These are phyloP conservation scores for Hapsidospora chrysogenum DNA, from an alignment of 495 filamentous ascomycete genomes.

Conservation along the genomic window DNA sequence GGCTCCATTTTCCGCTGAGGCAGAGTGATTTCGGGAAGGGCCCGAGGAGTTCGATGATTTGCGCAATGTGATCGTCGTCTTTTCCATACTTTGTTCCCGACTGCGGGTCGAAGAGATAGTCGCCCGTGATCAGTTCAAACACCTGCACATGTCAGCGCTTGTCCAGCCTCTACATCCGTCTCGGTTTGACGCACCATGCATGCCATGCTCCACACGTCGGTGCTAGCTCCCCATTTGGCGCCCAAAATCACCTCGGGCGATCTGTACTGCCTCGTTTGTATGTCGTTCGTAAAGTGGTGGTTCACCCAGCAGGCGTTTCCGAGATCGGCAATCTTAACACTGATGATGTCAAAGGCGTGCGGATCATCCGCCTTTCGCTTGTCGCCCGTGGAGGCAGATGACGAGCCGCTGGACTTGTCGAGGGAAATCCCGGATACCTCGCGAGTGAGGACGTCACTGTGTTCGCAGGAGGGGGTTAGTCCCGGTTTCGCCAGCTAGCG, in stretches of 20 bases:
- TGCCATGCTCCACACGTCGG: slow-evolving; percentile 99
- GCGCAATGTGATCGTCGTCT: slow-evolving; percentile 98
- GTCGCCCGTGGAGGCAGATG: slow-evolving; percentile 20
- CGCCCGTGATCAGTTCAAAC: slow-evolving; percentile 94
- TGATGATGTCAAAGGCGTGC: slow-evolving; percentile 58
- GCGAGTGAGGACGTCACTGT: slow-evolving; percentile 72
- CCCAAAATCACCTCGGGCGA: slow-evolving; percentile 96
- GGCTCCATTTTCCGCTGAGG: slow-evolving; percentile 86
- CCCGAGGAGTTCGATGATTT: slow-evolving; percentile 95
- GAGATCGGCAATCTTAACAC: slow-evolving; percentile 96
- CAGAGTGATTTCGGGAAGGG: slow-evolving; percentile 85
- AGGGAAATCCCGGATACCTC: slow-evolving; percentile 93
- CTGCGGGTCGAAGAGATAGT: slow-evolving; percentile 98
- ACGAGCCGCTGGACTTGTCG: slow-evolving; percentile 48
- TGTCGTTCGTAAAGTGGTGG: slow-evolving; percentile 98
- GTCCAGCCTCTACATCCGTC: background rate
- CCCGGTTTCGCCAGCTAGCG: slow-evolving; percentile 2
- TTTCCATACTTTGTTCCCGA: slow-evolving; percentile 99
- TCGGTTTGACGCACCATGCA: slow-evolving; percentile 59
- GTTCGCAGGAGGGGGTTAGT: slow-evolving; percentile 2
- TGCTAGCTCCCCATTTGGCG: slow-evolving; percentile 95
- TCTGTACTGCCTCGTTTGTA: slow-evolving; percentile 93
- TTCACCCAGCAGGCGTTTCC: slow-evolving; percentile 98
- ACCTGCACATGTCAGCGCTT: slow-evolving; percentile 33
- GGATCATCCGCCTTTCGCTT: slow-evolving; percentile 34